These are phyloP conservation scores for Aspergillus puulaauensis DNA, from an alignment of 2,329 filamentous ascomycete species.

Conservation along the genomic window DNA sequence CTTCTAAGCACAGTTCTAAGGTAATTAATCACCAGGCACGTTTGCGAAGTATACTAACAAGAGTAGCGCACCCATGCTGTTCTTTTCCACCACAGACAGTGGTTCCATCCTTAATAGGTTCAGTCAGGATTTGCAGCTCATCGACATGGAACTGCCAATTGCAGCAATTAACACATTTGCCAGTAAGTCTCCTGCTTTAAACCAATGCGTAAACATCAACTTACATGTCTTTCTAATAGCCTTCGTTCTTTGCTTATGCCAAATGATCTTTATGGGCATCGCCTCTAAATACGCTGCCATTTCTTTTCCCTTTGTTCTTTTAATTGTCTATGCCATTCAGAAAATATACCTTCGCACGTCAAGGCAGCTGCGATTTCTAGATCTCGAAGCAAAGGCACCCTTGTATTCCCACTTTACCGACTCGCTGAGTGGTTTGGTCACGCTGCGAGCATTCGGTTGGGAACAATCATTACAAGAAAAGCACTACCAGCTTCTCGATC, in stretches of 20 bases:
- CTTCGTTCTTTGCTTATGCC: slow-evolving; percentile 41
- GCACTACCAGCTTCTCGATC: slow-evolving; percentile 52
- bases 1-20: slow-evolving; percentile 51
- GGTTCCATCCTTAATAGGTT: slow-evolving; percentile 45
- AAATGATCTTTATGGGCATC: slow-evolving; percentile 51
- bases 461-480: slow-evolving; percentile 43
- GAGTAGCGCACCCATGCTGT: slow-evolving; percentile 40
- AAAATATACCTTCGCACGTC: slow-evolving; percentile 61
- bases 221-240: slow-evolving; percentile 2
- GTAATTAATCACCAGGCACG: slow-evolving; percentile 22
- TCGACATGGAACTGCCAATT: slow-evolving; percentile 46
- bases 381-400: slow-evolving; percentile 62
- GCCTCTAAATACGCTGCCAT: slow-evolving; percentile 50
- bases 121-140: slow-evolving; percentile 46
- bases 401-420: slow-evolving; percentile 60
- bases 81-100: slow-evolving; percentile 44
- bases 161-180: slow-evolving; percentile 42
- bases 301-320: slow-evolving; percentile 51
- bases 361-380: slow-evolving; percentile 59
- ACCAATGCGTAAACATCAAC: not conserved
- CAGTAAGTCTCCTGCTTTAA: slow-evolving; percentile 20
- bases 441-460: slow-evolving; percentile 60
- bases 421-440: slow-evolving; percentile 55
- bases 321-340: slow-evolving; percentile 52
- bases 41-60: slow-evolving; percentile 21